Base-by-base conservation (phyloP, 352 stramenopile genomes). In the Globisporangium rhizosaccharum region DNA sequence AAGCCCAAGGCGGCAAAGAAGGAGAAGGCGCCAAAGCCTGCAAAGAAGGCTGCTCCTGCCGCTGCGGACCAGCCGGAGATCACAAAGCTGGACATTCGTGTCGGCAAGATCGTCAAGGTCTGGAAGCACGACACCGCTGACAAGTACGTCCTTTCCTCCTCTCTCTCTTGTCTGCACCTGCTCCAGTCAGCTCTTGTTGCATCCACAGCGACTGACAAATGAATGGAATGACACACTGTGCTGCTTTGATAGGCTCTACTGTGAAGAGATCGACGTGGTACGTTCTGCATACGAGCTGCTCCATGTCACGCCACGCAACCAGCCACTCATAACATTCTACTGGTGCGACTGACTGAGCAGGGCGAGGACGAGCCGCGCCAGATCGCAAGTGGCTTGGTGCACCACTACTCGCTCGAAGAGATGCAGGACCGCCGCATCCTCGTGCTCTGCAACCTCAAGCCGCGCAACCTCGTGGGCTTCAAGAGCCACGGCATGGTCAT, bases 401-500 rank as follows among this genome's bases (percentile, higher is more conserved):
- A 84, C 63, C 83, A 96, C 66, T 96, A 94, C 80, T 82, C 81
- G 63, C 70, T 94, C 7, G 87, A 94, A 63, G 67, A 94, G 73
- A 94, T 96, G 87, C 81, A 91, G 68, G 74, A 79, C 68, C 79
- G 72, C 61, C 78, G 84, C 36, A 75, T 97, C 50, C 73, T 96
- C 33, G 87, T 96, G 65, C 70, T 97, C 46, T 96, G 87, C 69
- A 97, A 97, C 76, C 75, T 97, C 37, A 97, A 97, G 76, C 65
- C 84, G 45, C 80, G 86, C 49, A 96, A 95, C 70, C 76, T 97
- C 61, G 87, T 92, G 64, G 86, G 86, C 47, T 97, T 96, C 68
- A 87, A 85, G 49, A 96, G 86, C 62, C 87, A 97, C 68, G 89
- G 90, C 23, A 97, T 97, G 89, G 85, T 97, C 62, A 83, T 97